These are phyloP conservation scores for Debaryomycetaceae sp. DNA, from an alignment of 1,139 yeast species.

Conservation along the genomic window DNA sequence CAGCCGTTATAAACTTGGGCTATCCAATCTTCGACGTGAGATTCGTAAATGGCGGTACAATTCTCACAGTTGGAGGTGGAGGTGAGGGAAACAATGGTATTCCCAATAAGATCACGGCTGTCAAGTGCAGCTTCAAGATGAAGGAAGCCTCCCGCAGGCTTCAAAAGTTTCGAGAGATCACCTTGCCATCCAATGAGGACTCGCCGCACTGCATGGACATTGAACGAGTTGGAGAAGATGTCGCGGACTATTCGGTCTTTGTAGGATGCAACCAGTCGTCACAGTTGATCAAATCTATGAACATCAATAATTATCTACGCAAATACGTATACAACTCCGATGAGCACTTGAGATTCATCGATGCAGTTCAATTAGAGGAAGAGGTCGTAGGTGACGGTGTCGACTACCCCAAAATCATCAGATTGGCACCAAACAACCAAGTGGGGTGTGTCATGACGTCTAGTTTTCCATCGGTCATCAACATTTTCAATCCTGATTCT, in stretches of 20 bases:
- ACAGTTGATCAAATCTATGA: constrained; percentile 54
- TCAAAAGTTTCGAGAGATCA: constrained; percentile 61
- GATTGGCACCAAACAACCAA: constrained; percentile 49
- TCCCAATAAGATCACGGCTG: constrained; percentile 78
- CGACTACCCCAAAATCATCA: constrained; percentile 59
- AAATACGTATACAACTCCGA: constrained; percentile 55
- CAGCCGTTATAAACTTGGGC: constrained; percentile 53
- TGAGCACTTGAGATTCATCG: constrained; percentile 60
- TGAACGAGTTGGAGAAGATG: constrained; percentile 22
- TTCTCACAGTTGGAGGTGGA: constrained; percentile 89
- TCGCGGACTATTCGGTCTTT: constrained; percentile 46
- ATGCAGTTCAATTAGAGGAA: constrained; percentile 52
- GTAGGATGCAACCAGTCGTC: constrained; percentile 73
- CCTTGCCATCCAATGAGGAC: constrained; percentile 61
- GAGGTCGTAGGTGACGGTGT: constrained; percentile 31
- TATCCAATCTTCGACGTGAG: constrained; percentile 82
- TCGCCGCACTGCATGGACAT: constrained; percentile 71
- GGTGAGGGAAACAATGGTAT: constrained; percentile 90
- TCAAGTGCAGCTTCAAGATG: constrained; percentile 54
- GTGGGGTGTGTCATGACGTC: constrained; percentile 66
- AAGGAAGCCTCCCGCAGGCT: constrained; percentile 48
- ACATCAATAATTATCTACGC: constrained; percentile 67
- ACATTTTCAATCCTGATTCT: constrained; percentile 55
- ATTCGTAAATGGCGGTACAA: constrained; percentile 58
- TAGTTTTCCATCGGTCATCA: constrained; percentile 53